These are phyloP conservation scores for Venturia oleaginea DNA, from an alignment of 2,329 filamentous ascomycete genomes.

Conservation along the genomic window DNA sequence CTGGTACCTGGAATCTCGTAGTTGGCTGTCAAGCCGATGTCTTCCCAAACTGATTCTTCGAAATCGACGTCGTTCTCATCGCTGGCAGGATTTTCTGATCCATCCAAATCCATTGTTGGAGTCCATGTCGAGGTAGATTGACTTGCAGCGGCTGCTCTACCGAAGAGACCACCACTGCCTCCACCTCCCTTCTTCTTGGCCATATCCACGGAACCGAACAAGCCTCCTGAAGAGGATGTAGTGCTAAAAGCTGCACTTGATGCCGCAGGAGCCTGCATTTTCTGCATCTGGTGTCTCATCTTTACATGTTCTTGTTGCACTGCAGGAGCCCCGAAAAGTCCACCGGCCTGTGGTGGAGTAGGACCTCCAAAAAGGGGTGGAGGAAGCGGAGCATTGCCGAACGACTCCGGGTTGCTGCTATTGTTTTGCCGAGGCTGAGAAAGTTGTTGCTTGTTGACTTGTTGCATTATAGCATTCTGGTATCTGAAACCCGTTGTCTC, in stretches of 20 bases:
- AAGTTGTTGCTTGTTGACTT: not conserved
- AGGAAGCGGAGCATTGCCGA: not conserved
- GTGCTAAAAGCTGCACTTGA: not conserved
- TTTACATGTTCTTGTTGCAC: not conserved
- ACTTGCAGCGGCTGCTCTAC: not conserved
- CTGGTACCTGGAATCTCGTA: constrained; percentile 53
- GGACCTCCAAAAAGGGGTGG: too few relatives aligned
- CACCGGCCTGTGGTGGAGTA: not conserved
- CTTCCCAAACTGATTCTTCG: constrained; percentile 47
- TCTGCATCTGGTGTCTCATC: constrained; percentile 6
- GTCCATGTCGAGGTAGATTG: not conserved
- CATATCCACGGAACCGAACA: not conserved
- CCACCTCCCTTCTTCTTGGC: constrained; percentile 14
- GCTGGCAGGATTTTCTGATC: constrained; percentile 20
- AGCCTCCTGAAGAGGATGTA: not conserved
- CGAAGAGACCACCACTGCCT: not conserved
- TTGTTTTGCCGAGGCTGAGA: not conserved
- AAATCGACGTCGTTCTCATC: constrained; percentile 27
- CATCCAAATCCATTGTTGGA: not conserved
- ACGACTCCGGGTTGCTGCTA: not conserved
- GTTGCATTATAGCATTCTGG: not conserved
- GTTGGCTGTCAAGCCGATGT: constrained; percentile 50
- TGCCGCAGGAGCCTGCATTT: constrained; percentile 5
- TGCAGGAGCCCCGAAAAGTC: not conserved
- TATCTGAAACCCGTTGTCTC: constrained; percentile 14